Conservation (phyloP, 495 filamentous ascomycete species). For the Jackrogersella minutella region DNA sequence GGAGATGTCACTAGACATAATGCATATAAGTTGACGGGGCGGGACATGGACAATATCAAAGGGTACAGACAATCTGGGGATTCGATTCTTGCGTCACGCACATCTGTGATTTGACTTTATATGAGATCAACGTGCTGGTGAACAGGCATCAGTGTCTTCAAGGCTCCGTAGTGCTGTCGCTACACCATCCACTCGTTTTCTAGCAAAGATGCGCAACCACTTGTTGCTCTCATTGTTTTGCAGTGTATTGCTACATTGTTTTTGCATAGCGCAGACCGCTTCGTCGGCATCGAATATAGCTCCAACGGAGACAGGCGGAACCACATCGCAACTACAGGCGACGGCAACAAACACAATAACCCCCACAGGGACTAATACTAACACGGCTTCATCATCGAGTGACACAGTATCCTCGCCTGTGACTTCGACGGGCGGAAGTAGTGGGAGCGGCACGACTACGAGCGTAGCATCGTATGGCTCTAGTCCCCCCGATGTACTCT, state of each 20-base stretch:
- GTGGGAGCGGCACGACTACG: constrained; percentile 29
- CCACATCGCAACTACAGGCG: constrained; percentile 12
- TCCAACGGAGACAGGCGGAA: constrained; percentile 22
- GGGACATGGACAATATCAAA: not conserved
- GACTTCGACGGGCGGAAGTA: constrained; percentile 18
- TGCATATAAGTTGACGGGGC: constrained; percentile 26
- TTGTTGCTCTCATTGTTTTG: constrained; percentile 29
- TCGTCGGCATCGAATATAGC: constrained; percentile 32
- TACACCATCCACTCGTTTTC: constrained; percentile 36
- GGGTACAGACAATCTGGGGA: not conserved
- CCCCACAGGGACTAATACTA: constrained; percentile 3
- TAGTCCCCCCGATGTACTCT: constrained; percentile 60
- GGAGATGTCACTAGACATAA: constrained; percentile 4
- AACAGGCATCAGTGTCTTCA: constrained; percentile 6
- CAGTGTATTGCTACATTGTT: constrained; percentile 33
- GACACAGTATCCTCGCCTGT: constrained; percentile 18
- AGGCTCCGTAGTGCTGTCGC: not conserved
- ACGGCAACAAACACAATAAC: constrained; percentile 20
- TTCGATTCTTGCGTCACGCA: constrained; percentile 1
- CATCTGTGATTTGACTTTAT: constrained; percentile 7
- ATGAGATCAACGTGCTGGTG: constrained; percentile 8
- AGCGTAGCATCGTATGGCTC: constrained; percentile 23
- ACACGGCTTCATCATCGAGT: constrained; percentile 9
- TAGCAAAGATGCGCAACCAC: constrained; percentile 39
- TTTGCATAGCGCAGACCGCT: constrained; percentile 40